Percentiles rank a stretch among this genome's conserved stretches.
Evolutionary conservation across 805 yeast species (phyloP).

Genomic region (Blastobotrys attinorum): DNA sequence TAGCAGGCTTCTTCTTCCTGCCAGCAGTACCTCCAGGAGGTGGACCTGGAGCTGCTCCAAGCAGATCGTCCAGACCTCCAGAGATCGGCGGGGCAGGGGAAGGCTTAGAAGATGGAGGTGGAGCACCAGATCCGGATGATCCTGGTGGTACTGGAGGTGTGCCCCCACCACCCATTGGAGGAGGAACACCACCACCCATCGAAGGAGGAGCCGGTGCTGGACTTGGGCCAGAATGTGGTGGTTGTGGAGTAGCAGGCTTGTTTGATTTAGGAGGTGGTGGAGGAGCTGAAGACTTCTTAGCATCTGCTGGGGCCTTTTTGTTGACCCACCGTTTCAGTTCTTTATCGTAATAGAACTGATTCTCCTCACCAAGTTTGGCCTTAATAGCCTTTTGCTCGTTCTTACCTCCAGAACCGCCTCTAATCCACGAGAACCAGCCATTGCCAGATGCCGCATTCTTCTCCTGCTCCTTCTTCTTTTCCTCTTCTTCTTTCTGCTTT

Average conservation of each 20-base stretch:
- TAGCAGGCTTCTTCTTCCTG: constrained; percentile 37
- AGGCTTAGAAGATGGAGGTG: constrained; percentile 11
- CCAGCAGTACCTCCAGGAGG: constrained; percentile 18
- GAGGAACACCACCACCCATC: constrained; percentile 14
- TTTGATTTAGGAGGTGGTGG: constrained; percentile 60
- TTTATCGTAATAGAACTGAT: constrained; percentile 71
- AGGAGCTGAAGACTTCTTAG: constrained; percentile 44
- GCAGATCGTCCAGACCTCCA: constrained; percentile 35
- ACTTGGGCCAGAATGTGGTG: neutral
- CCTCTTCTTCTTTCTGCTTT: constrained; percentile 16
- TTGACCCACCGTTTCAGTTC: constrained; percentile 83
- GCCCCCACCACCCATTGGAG: constrained; percentile 9
- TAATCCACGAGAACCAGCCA: constrained; percentile 55
- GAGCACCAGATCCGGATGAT: constrained; percentile 10
- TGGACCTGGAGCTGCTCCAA: constrained; percentile 31
- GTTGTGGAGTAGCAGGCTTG: constrained; percentile 14
- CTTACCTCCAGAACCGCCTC: constrained; percentile 30
- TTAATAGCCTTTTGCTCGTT: constrained; percentile 54
- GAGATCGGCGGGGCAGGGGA: constrained; percentile 18
- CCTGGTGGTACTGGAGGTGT: constrained; percentile 29
- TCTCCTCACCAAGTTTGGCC: constrained; percentile 81
- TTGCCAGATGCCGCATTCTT: constrained; percentile 21
- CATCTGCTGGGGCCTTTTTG: constrained; percentile 37
- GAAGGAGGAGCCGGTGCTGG: constrained; percentile 9
- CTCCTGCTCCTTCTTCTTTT: constrained; percentile 21